Evolutionary conservation across 495 filamentous ascomycete species (phyloP).

Genomic region (Penicillium lagena): DNA sequence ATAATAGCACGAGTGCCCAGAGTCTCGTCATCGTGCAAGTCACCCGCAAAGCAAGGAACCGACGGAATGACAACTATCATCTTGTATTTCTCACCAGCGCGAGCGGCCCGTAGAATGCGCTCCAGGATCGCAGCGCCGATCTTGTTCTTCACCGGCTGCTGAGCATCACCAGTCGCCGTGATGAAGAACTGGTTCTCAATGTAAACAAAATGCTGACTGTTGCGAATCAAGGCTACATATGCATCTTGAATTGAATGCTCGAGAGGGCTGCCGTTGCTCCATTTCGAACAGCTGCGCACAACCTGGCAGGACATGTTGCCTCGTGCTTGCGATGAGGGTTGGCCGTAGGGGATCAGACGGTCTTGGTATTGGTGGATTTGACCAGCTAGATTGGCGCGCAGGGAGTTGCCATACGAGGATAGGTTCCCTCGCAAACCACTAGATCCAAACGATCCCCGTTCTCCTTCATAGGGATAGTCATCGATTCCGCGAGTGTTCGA

Average conservation of each 20-base stretch:
- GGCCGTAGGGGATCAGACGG: slow-evolving; percentile 20
- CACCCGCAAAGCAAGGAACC: slow-evolving; percentile 86
- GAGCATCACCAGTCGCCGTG: slow-evolving; percentile 71
- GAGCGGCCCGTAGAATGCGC: slow-evolving; percentile 72
- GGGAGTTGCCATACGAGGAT: slow-evolving; percentile 23
- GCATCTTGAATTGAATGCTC: slow-evolving; percentile 89
- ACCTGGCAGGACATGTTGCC: slow-evolving; percentile 60
- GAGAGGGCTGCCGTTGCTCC: slow-evolving; percentile 61
- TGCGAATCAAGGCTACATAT: slow-evolving; percentile 74
- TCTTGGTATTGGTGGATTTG: slow-evolving; percentile 46
- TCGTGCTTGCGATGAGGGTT: slow-evolving; percentile 19
- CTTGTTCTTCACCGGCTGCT: slow-evolving; percentile 77
- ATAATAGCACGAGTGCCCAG: slow-evolving; percentile 91
- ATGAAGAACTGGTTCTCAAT: slow-evolving; percentile 99
- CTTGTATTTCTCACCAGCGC: slow-evolving; percentile 68
- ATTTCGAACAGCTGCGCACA: slow-evolving; percentile 62
- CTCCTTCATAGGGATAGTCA: slow-evolving; percentile 28
- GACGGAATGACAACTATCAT: slow-evolving; percentile 83
- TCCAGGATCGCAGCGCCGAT: slow-evolving; percentile 86
- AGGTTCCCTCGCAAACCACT: slow-evolving; percentile 31
- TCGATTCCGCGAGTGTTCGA: slow-evolving; percentile 33
- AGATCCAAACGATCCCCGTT: slow-evolving; percentile 23
- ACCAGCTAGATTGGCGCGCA: slow-evolving; percentile 40
- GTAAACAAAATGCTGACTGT: slow-evolving; percentile 81
- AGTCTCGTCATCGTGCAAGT: slow-evolving; percentile 69